Percentiles rank a stretch among this genome's conserved stretches.
Conservation (phyloP, 129 eudicot species). For the Calendula officinalis region DNA sequence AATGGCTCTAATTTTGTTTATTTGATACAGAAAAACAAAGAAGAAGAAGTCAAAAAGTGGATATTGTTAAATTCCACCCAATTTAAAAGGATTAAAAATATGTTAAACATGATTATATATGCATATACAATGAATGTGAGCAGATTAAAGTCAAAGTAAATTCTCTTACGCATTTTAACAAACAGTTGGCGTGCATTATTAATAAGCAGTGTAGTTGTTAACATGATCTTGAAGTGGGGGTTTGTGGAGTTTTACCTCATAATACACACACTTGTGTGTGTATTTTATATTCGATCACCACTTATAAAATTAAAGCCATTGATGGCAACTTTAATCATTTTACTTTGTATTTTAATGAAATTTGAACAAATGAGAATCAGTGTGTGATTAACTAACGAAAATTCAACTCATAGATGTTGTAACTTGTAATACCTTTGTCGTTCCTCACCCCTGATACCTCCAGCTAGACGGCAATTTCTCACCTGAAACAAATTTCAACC, state of each 20-base stretch:
- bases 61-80: neutral
- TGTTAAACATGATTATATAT: neutral
- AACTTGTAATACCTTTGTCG: no score
- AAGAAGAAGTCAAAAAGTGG: slow-evolving; percentile 16
- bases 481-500: no score
- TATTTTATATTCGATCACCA: slow-evolving; percentile 10
- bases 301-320: neutral
- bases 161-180: slow-evolving; percentile 8
- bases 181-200: slow-evolving; percentile 11
- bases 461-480: no score
- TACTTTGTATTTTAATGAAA: neutral
- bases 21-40: slow-evolving; percentile 6
- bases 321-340: neutral
- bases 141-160: slow-evolving; percentile 14
- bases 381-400: neutral
- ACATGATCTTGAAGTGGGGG: slow-evolving; percentile 13
- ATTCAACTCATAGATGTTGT: slow-evolving; percentile 10
- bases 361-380: neutral
- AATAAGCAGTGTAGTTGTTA: slow-evolving; percentile 1
- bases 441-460: no score
- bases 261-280: neutral
- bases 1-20: neutral
- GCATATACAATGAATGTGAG: neutral
- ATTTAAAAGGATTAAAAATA: slow-evolving; percentile 1
- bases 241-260: neutral